Base-by-base conservation (phyloP, 768 basidiomycete species). In the Termitomyces eurrhizus region DNA sequence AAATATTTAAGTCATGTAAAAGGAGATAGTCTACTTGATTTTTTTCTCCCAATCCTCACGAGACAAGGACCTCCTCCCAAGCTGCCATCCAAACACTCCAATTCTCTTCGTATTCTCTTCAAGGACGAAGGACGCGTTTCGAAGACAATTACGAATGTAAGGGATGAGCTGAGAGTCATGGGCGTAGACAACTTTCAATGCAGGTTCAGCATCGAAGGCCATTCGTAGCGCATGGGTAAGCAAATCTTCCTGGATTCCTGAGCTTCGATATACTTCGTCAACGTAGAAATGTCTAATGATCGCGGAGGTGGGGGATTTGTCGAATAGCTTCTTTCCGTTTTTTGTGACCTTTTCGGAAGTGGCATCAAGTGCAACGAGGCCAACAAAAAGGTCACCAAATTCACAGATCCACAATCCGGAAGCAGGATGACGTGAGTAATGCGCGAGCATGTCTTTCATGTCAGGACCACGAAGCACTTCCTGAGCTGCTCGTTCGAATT, bases 351-450 rank as follows among this genome's bases (percentile, higher is more conserved):
- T 73, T 51, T 81, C 76, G 29, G 62, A 68, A 9, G 81, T 83
- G 0, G 89, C 87, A 68, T 92, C 91, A 33, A 92, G 60, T 13
- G 87, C 89, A 62, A 91, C 78, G 59, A 90, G 74, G 0, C 91
- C 91, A 16, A 93, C 77, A 60, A 88, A 82, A 1, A 72, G 78
- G 46, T 75, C 70, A 7, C 76, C 82, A 48, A 77, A 84, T 66
- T 91, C 85, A 36, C 92, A 76, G 41, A 92, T 76, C 78, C 85
- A 92, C 68, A 91, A 76, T 1, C 87, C 88, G 2, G 89, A 90
- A 0, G 83, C 80, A 1, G 85, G 78, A 2, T 83, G 81, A 32
- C 80, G 78, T 41, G 78, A 72, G 70, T 93, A 93, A 69, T 89
- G 82, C 12, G 66, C 67, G 36, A 69, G 58, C 45, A 88, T 73